Evolutionary conservation across 2,329 filamentous ascomycete species (phyloP).

Genomic region (Paracoccidioides lutzii): DNA sequence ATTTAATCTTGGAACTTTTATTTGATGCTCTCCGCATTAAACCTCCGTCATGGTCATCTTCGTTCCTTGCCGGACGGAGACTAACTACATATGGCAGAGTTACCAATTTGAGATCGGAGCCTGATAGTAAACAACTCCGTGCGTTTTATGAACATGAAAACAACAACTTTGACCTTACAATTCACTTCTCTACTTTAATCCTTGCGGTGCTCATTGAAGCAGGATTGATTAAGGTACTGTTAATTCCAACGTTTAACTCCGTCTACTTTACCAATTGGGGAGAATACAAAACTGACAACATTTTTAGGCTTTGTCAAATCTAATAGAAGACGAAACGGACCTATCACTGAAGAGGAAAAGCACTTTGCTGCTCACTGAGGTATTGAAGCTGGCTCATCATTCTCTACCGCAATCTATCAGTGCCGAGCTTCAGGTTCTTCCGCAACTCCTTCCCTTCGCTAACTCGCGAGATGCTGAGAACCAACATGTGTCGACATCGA

Average conservation of each 20-base stretch:
- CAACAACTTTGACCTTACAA: conserved; percentile 55
- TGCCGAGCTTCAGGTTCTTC: conserved; percentile 71
- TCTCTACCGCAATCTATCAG: conserved; percentile 74
- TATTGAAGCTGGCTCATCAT: conserved; percentile 77
- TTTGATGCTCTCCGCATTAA: conserved; percentile 82
- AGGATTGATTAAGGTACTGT: conserved; percentile 48
- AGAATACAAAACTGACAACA: conserved; percentile 12
- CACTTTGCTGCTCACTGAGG: conserved; percentile 79
- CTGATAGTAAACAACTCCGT: conserved; percentile 39
- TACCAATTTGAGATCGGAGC: conserved; percentile 60
- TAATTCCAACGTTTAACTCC: background rate
- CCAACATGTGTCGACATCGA: conserved; percentile 70
- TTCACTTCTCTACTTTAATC: conserved; percentile 85
- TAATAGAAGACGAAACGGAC: conserved; percentile 39
- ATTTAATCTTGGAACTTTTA: conserved; percentile 76
- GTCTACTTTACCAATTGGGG: background rate
- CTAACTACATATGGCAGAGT: conserved; percentile 96
- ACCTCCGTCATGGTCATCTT: conserved; percentile 84
- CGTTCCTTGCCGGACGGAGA: conserved; percentile 81
- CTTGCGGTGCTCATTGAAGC: conserved; percentile 74
- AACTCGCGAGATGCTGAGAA: conserved; percentile 57
- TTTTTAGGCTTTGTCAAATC: conserved; percentile 33
- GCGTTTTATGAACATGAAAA: conserved; percentile 56
- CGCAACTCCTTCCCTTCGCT: conserved; percentile 68
- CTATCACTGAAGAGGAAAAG: conserved; percentile 65